Evolutionary conservation across 805 yeast genomes (phyloP).

Genomic region (Ogataea methanolica): DNA sequence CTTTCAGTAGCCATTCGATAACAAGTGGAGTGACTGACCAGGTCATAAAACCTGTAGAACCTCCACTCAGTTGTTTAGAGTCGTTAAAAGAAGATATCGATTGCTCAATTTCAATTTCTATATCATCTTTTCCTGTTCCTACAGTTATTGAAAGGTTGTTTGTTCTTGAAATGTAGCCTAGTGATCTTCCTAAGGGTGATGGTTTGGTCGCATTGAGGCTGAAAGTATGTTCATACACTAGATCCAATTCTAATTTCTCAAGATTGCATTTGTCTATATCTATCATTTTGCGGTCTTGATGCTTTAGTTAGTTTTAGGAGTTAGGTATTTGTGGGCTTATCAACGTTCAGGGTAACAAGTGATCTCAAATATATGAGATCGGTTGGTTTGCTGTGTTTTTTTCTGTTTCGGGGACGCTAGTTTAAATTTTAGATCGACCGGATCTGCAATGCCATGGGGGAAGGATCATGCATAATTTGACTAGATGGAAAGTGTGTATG

Average conservation of each 20-base stretch:
- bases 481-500: too few species aligned
- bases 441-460: too few species aligned
- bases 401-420: neutral
- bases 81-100: conserved; percentile 28
- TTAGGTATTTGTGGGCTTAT: neutral
- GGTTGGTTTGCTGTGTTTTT: neutral
- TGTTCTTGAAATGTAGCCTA: conserved; percentile 23
- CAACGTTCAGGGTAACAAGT: neutral
- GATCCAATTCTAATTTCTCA: conserved; percentile 7
- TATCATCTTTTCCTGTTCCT: conserved; percentile 5
- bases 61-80: conserved; percentile 30
- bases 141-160: conserved; percentile 15
- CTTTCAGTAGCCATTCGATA: conserved; percentile 48
- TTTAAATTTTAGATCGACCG: too few species aligned
- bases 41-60: conserved; percentile 59
- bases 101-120: conserved; percentile 27
- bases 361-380: neutral
- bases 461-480: too few species aligned
- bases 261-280: neutral
- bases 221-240: conserved; percentile 24
- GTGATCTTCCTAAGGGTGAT: conserved; percentile 9
- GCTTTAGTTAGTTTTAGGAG: neutral
- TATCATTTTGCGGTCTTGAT: neutral
- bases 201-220: conserved; percentile 19
- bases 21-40: conserved; percentile 52